A percentile compares a stretch with the other conserved stretches of the same genome.
Conservation (phyloP, 2,329 filamentous ascomycete genomes). For the Scortechinia acanthostroma region DNA sequence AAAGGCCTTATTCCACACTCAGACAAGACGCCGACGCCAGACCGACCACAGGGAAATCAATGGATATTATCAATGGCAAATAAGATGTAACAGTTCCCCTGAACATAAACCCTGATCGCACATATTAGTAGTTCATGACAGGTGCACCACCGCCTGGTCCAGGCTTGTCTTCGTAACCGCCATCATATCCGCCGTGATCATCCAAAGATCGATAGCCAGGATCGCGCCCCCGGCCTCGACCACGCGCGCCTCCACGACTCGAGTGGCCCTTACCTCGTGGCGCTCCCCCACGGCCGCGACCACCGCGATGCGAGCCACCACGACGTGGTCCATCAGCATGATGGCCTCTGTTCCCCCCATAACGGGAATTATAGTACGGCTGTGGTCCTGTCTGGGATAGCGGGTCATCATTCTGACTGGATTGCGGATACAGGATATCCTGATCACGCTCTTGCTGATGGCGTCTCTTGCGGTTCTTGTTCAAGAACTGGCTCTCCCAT, state of each 20-base stretch:
- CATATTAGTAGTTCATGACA: not conserved
- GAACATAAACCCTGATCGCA: not conserved
- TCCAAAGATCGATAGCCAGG: not conserved
- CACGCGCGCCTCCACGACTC: not conserved
- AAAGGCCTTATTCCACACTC: too few relatives aligned
- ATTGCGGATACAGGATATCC: slow-evolving; percentile 2
- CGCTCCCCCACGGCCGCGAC: not conserved
- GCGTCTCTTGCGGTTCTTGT: slow-evolving; percentile 39
- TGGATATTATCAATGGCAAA: too few relatives aligned
- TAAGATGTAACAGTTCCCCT: too few relatives aligned
- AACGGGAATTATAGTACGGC: too few relatives aligned
- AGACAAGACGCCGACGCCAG: too few relatives aligned
- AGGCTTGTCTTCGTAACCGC: not conserved
- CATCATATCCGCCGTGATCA: slow-evolving; percentile 1
- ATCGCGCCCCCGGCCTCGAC: not conserved
- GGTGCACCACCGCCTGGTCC: too few relatives aligned
- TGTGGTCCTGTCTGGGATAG: not conserved
- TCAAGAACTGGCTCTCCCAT: slow-evolving; percentile 43
- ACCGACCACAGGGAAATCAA: too few relatives aligned
- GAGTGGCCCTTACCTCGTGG: not conserved
- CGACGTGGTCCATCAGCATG: not conserved
- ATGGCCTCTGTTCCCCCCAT: not conserved
- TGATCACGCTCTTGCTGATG: slow-evolving; percentile 39
- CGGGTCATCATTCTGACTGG: not conserved
- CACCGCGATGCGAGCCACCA: not conserved